Conservation (phyloP, 2,329 filamentous ascomycete species). For the Microdochium trichocladiopsis region DNA sequence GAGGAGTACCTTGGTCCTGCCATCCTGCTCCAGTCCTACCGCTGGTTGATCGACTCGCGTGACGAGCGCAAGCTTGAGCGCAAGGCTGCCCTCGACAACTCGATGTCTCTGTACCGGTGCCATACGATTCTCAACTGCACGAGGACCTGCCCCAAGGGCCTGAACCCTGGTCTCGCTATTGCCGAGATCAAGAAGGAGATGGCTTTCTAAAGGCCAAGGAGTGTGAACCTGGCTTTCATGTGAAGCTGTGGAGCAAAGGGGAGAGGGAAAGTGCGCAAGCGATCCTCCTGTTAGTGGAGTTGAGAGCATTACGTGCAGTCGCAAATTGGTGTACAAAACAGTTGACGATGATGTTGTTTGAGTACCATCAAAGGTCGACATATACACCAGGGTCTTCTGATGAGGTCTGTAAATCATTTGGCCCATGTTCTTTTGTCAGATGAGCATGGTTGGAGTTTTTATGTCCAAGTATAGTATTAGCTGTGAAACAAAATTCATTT, state of each 20-base stretch:
- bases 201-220: constrained; percentile 42
- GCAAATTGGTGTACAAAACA: neutral
- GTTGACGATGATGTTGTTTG: neutral
- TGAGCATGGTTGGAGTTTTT: neutral
- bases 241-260: neutral
- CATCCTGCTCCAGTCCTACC: constrained; percentile 94
- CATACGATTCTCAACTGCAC: constrained; percentile 99
- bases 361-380: neutral
- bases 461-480: neutral
- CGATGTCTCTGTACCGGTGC: constrained; percentile 97
- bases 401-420: neutral
- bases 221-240: too few relatives aligned
- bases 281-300: neutral
- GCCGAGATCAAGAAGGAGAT: constrained; percentile 98
- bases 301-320: neutral
- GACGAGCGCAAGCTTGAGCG: constrained; percentile 85
- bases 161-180: constrained; percentile 93
- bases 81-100: constrained; percentile 91
- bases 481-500: neutral
- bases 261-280: neutral
- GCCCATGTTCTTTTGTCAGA: neutral
- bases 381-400: neutral
- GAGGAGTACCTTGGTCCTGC: constrained; percentile 98
- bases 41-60: constrained; percentile 92
- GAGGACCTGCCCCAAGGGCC: constrained; percentile 92